Evolutionary conservation across 352 stramenopile genomes (phyloP).

Genomic region (Bremia lactucae): DNA sequence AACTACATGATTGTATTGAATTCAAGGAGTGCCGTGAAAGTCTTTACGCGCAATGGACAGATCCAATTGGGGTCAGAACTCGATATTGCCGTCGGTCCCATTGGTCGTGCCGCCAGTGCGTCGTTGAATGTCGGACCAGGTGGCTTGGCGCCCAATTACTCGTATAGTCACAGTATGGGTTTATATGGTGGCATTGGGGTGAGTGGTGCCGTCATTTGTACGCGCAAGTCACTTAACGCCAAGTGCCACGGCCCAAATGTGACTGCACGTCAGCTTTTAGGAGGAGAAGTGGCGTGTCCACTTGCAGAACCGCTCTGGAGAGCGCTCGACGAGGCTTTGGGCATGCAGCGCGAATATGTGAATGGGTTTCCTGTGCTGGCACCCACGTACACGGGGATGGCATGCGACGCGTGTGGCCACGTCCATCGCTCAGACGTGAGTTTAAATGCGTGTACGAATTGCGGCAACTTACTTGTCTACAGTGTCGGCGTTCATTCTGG

Average conservation of each 20-base stretch:
- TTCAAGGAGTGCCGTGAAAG: slow-evolving; percentile 61
- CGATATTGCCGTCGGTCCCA: slow-evolving; percentile 56
- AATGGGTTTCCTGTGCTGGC: slow-evolving; percentile 49
- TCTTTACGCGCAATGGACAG: slow-evolving; percentile 69
- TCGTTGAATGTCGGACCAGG: slow-evolving; percentile 46
- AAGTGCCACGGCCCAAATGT: slow-evolving; percentile 57
- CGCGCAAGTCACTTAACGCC: slow-evolving; percentile 62
- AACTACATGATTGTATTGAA: slow-evolving; percentile 79
- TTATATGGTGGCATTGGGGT: slow-evolving; percentile 67
- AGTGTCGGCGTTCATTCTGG: slow-evolving; percentile 62
- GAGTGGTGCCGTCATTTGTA: slow-evolving; percentile 59
- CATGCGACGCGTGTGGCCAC: slow-evolving; percentile 47
- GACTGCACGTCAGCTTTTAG: slow-evolving; percentile 53
- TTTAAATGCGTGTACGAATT: slow-evolving; percentile 29
- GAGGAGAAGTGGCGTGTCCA: slow-evolving; percentile 51
- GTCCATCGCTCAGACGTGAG: slow-evolving; percentile 34
- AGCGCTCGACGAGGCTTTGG: slow-evolving; percentile 47
- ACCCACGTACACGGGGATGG: slow-evolving; percentile 31
- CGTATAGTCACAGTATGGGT: slow-evolving; percentile 67
- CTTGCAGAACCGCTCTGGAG: slow-evolving; percentile 54
- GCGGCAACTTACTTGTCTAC: slow-evolving; percentile 60
- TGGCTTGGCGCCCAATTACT: slow-evolving; percentile 67
- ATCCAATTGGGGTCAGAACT: slow-evolving; percentile 66
- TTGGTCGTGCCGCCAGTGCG: slow-evolving; percentile 55
- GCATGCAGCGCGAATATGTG: slow-evolving; percentile 48